Conservation (phyloP, 2,329 filamentous ascomycete species). For the Ilyonectria mors-panacis region DNA sequence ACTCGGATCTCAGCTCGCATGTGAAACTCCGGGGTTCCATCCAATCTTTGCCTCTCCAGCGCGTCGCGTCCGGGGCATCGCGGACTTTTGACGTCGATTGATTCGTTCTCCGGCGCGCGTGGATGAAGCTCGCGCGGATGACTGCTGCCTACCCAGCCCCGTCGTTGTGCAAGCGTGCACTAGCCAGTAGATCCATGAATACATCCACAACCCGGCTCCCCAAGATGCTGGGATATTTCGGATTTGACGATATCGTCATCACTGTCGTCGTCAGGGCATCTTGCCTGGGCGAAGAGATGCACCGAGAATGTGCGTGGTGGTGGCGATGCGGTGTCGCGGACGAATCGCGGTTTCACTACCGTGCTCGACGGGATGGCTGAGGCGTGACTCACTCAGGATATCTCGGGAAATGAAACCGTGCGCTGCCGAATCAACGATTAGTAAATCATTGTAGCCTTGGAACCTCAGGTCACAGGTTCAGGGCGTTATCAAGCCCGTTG, state of each 20-base stretch:
- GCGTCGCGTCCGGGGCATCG: constrained; percentile 1
- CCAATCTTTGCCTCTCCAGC: constrained; percentile 18
- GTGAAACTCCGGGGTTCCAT: constrained; percentile 22
- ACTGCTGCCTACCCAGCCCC: constrained; percentile 42
- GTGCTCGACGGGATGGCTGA: constrained; percentile 11
- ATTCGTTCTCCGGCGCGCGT: constrained; percentile 22
- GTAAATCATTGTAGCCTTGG: background rate
- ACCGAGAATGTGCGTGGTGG: background rate
- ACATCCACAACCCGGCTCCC: background rate
- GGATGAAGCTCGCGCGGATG: constrained; percentile 16
- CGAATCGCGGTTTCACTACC: constrained; percentile 7
- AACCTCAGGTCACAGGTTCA: constrained; percentile 13
- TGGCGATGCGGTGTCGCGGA: constrained; percentile 25
- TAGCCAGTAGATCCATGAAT: constrained; percentile 21
- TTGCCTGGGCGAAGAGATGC: constrained; percentile 10
- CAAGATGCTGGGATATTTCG: background rate
- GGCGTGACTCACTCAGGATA: constrained; percentile 25
- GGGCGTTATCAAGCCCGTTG: constrained; percentile 4
- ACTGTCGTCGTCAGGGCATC: constrained; percentile 18
- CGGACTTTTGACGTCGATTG: background rate
- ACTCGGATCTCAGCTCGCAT: constrained; percentile 27
- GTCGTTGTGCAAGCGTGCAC: constrained; percentile 15
- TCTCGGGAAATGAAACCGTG: constrained; percentile 17
- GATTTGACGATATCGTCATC: background rate
- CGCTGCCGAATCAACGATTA: constrained; percentile 14